Evolutionary conservation across 2,329 filamentous ascomycete genomes (phyloP).

Genomic region (Microcera coccophila): DNA sequence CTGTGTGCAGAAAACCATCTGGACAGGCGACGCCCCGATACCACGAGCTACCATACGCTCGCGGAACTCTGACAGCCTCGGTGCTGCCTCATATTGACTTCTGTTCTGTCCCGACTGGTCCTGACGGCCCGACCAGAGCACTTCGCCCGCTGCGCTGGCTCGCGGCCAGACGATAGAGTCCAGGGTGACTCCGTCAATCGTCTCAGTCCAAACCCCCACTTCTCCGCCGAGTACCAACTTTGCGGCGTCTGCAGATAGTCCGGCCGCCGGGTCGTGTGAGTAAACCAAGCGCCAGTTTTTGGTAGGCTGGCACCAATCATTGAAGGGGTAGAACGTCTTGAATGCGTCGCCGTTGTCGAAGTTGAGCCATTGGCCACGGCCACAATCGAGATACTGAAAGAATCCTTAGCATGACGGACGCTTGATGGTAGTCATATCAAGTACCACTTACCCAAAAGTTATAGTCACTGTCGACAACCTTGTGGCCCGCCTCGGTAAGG

Average conservation of each 20-base stretch:
- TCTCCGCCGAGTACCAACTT: conserved; percentile 77
- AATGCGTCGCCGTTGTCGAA: conserved; percentile 56
- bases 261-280: conserved; percentile 68
- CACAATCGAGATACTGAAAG: conserved; percentile 73
- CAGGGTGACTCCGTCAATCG: conserved; percentile 69
- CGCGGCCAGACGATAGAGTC: conserved; percentile 78
- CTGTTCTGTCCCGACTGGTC: conserved; percentile 65
- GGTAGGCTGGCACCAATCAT: conserved; percentile 74
- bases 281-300: conserved; percentile 84
- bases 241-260: conserved; percentile 57
- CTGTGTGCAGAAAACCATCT: conserved; percentile 55
- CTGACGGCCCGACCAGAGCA: conserved; percentile 71
- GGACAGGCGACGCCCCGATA: conserved; percentile 59
- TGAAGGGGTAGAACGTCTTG: conserved; percentile 61
- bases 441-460: conserved; percentile 63
- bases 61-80: conserved; percentile 69
- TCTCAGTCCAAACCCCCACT: conserved; percentile 77
- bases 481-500: conserved; percentile 60
- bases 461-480: conserved; percentile 71
- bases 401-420: conserved; percentile 17
- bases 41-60: conserved; percentile 70
- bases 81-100: conserved; percentile 65
- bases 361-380: conserved; percentile 74
- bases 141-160: conserved; percentile 68
- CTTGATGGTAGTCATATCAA: neutral